Evolutionary conservation across 1,284 basidiomycete species (phyloP).

Genomic region (Heliocybe sulcata): DNA sequence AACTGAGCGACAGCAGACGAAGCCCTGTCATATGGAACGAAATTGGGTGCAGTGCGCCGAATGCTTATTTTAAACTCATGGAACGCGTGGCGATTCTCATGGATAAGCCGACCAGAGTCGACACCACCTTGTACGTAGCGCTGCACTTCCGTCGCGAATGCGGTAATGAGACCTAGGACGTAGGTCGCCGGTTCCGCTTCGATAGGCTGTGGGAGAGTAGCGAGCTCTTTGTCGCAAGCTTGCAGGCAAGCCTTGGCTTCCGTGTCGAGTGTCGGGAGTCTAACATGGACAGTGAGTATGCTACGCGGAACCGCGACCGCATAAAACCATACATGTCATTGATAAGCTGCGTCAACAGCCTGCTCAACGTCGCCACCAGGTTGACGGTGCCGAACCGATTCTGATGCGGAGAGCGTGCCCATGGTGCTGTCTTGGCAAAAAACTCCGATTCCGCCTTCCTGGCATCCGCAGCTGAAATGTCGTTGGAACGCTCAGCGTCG

Average conservation of each 20-base stretch:
- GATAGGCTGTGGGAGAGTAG: conserved; percentile 16
- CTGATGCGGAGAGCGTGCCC: conserved; percentile 15
- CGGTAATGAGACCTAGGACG: conserved; percentile 22
- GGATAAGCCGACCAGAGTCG: conserved; percentile 17
- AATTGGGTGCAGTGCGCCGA: conserved; percentile 23
- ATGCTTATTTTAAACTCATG: conserved; percentile 20
- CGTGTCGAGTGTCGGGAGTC: conserved; percentile 19
- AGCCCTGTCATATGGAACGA: conserved; percentile 13
- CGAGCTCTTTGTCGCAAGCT: conserved; percentile 14
- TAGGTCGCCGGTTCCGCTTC: conserved; percentile 24
- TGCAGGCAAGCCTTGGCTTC: conserved; percentile 15
- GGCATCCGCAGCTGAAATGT: conserved; percentile 17
- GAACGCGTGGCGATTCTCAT: conserved; percentile 19
- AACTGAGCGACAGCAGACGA: neutral
- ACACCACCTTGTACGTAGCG: conserved; percentile 17
- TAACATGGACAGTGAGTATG: conserved; percentile 7
- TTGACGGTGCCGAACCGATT: conserved; percentile 26
- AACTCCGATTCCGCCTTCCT: conserved; percentile 21
- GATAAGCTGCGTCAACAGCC: conserved; percentile 23
- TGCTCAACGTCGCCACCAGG: conserved; percentile 23
- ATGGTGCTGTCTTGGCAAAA: conserved; percentile 22
- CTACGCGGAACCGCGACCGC: neutral
- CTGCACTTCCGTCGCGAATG: conserved; percentile 19
- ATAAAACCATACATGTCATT: conserved; percentile 18
- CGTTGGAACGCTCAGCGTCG: conserved; percentile 19